Evolutionary conservation across 2,329 filamentous ascomycete genomes (phyloP), one percentile per base, ranked within the genome.

Genomic region (Chaetomiaceae sp.): DNA sequence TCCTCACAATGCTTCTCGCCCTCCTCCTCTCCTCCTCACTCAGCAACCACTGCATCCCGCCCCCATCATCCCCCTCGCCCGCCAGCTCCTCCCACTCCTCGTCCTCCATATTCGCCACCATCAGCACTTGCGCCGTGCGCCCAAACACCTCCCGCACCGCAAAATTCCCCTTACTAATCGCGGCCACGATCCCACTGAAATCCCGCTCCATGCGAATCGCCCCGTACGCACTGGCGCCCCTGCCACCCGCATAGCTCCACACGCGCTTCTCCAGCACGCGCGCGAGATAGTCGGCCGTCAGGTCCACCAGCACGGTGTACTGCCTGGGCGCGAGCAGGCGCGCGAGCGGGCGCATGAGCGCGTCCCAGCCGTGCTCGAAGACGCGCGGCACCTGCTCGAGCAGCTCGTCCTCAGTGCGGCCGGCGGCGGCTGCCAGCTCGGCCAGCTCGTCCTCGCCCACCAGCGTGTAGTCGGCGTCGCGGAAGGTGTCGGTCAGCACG

Each of bases 101-200:
- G 27, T 93, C 87, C 62, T 96, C 90, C 88, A 96, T 94, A 57
- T 90, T 91, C 62, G 91, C 82, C 14, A 95, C 80, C 72, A 94
- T 80, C 47, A 86, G 79, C 58, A 95, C 83, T 72, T 96, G 88
- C 49, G 76, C 75, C 48, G 86, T 86, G 59, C 83, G 79, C 22
- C 76, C 74, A 68, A 96, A 95, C 3, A 78, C 67, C 60, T 95
- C 89, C 26, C 88, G 74, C 29, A 93, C 76, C 2, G 78, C 78
- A 62, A 95, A 96, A 59, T 86, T 81, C 4, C 83, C 86, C 51
- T 73, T 75, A 10, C 80, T 78, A 2, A 88, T 81, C 0, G 76
- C 74, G 19, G 76, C 71, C 5, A 94, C 79, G 38, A 96, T 81
- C 2, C 81, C 85, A 0, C 81, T 78, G 48, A 96, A 77, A 65